These are phyloP conservation scores for Phytophthora podocarpi DNA, from an alignment of 352 stramenopile species.

Conservation along the genomic window DNA sequence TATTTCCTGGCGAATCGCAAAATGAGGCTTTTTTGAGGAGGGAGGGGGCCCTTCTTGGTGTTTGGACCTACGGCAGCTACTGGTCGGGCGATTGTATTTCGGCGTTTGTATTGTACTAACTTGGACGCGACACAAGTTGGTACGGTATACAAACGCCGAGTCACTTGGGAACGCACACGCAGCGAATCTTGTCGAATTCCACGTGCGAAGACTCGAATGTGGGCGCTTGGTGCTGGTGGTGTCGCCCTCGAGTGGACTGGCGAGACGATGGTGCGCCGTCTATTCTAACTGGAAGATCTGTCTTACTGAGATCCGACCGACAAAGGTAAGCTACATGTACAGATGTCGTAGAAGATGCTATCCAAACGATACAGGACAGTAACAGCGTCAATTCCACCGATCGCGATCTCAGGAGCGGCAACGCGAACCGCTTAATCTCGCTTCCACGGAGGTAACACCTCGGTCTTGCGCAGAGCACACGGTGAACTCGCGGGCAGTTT, in stretches of 20 bases:
- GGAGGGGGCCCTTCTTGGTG: too few species aligned
- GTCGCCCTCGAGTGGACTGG: neutral
- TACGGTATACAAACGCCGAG: slow-evolving; percentile 17
- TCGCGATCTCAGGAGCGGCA: neutral
- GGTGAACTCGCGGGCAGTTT: too few species aligned
- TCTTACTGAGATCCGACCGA: too few species aligned
- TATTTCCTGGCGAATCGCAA: slow-evolving; percentile 11
- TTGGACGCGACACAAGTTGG: slow-evolving; percentile 24
- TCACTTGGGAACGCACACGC: too few species aligned
- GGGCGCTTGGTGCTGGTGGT: neutral
- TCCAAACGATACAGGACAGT: slow-evolving; percentile 17
- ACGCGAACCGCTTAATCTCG: neutral
- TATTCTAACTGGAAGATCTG: too few species aligned
- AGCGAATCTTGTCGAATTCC: too few species aligned
- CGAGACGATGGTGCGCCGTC: too few species aligned
- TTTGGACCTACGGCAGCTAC: too few species aligned
- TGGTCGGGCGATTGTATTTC: slow-evolving; percentile 24
- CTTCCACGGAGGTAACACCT: too few species aligned
- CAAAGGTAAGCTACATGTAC: too few species aligned
- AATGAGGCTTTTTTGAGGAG: slow-evolving; percentile 5
- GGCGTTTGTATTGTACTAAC: neutral
- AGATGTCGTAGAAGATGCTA: slow-evolving; percentile 1
- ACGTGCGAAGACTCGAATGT: too few species aligned
- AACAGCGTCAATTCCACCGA: neutral
- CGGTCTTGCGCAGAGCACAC: too few species aligned